A percentile compares a stretch with the other conserved stretches of the same genome.
Conservation (phyloP, 179 eudicot genomes). For the Monotropa hypopitys region DNA sequence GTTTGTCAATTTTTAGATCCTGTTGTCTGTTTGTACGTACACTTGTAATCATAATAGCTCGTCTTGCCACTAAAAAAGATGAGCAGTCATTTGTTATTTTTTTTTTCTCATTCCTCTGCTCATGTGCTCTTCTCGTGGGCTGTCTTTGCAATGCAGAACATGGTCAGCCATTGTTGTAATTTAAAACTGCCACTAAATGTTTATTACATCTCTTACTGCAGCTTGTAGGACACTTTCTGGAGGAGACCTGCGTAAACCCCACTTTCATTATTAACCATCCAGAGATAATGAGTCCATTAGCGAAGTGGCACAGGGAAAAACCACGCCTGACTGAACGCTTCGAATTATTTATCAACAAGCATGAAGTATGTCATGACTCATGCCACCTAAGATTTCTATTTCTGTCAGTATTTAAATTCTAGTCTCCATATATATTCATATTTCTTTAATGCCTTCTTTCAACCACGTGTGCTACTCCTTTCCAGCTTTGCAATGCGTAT, state of each 20-base stretch:
- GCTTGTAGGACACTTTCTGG: constrained; percentile 96
- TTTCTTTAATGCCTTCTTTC: neutral
- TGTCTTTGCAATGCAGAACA: neutral
- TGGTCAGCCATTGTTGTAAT: neutral
- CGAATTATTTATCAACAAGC: constrained; percentile 87
- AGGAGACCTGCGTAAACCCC: constrained; percentile 83
- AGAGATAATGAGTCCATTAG: constrained; percentile 95
- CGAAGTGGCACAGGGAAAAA: constrained; percentile 92
- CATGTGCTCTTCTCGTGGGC: neutral
- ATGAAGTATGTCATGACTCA: constrained; percentile 43
- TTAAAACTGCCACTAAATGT: neutral
- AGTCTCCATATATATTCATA: neutral
- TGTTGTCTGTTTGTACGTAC: neutral
- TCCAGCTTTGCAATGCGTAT: constrained; percentile 91
- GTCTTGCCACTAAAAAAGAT: too few species aligned
- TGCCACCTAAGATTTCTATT: constrained; percentile 2
- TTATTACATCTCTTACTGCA: constrained; percentile 23
- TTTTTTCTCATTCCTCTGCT: neutral
- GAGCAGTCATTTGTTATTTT: too few species aligned
- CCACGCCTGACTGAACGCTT: constrained; percentile 90
- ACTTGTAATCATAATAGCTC: neutral
- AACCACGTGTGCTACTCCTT: neutral
- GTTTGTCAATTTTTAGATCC: neutral
- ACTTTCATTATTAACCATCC: constrained; percentile 90
- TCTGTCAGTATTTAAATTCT: neutral